phyloP scores from a whole-genome alignment of 495 filamentous ascomycete species.

The Annulohypoxylon bovei region DNA sequence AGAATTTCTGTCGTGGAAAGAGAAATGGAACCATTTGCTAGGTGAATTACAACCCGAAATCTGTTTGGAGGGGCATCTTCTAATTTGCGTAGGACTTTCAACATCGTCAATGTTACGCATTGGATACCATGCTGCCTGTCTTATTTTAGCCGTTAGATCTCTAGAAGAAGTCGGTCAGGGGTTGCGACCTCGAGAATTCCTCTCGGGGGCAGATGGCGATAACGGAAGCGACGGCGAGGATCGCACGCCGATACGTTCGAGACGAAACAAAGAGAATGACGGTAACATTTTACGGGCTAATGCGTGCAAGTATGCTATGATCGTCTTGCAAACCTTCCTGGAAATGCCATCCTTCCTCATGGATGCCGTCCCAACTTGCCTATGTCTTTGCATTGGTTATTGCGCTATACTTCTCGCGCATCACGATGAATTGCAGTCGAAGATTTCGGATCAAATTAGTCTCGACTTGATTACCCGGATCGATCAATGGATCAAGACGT shows the following conservation, averaged over 20 bases:
- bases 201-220: constrained; percentile 26
- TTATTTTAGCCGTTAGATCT: constrained; percentile 41
- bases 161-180: constrained; percentile 43
- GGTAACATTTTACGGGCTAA: constrained; percentile 31
- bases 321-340: constrained; percentile 42
- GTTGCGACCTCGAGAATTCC: constrained; percentile 34
- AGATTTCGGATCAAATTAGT: constrained; percentile 35
- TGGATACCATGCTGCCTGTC: constrained; percentile 44
- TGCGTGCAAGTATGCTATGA: constrained; percentile 41
- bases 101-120: constrained; percentile 45
- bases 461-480: constrained; percentile 38
- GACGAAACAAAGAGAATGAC: background rate
- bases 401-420: constrained; percentile 44
- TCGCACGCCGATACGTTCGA: constrained; percentile 1
- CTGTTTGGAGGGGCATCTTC: background rate
- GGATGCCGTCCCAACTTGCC: constrained; percentile 39
- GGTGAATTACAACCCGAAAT: constrained; percentile 13
- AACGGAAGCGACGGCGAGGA: constrained; percentile 26
- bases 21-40: constrained; percentile 45
- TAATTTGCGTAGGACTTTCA: constrained; percentile 32
- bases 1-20: constrained; percentile 46
- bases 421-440: constrained; percentile 43
- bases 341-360: constrained; percentile 43
- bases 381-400: constrained; percentile 44
- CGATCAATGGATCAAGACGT: constrained; percentile 42